Percentiles rank a stretch among this genome's conserved stretches.
Evolutionary conservation across 129 eudicot genomes (phyloP).

Genomic region (Sambucus nigra): DNA sequence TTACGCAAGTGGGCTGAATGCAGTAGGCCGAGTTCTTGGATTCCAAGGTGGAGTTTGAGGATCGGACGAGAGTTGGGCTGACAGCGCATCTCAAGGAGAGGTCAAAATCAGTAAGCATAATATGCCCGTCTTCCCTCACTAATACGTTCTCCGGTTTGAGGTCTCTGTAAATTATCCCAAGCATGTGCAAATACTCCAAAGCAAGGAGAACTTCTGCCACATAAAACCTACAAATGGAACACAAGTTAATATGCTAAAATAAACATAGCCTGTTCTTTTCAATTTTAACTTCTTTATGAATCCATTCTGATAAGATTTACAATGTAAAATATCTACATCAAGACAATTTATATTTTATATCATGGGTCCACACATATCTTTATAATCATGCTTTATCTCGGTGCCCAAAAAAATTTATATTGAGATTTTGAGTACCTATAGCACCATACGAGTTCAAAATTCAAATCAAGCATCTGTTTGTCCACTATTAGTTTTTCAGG

Average conservation of each 20-base stretch:
- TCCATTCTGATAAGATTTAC: no score
- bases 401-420: no score
- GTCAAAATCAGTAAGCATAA: conserved; percentile 96
- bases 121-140: conserved; percentile 92
- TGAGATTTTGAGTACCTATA: no score
- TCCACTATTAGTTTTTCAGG: no score
- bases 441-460: no score
- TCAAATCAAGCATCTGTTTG: no score
- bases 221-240: conserved; percentile 56
- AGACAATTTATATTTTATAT: no score
- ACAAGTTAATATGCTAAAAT: neutral
- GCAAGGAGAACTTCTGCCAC: conserved; percentile 96
- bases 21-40: conserved; percentile 55
- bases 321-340: no score
- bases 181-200: conserved; percentile 91
- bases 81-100: conserved; percentile 80
- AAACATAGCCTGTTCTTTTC: no score
- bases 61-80: conserved; percentile 79
- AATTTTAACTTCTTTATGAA: no score
- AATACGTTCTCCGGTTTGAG: conserved; percentile 91
- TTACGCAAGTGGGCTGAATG: conserved; percentile 49
- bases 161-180: conserved; percentile 91
- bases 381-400: no score
- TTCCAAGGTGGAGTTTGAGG: conserved; percentile 33
- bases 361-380: no score